Evolutionary conservation across 345 rosid genomes (phyloP).

Genomic region (Odontarrhena argentea): DNA sequence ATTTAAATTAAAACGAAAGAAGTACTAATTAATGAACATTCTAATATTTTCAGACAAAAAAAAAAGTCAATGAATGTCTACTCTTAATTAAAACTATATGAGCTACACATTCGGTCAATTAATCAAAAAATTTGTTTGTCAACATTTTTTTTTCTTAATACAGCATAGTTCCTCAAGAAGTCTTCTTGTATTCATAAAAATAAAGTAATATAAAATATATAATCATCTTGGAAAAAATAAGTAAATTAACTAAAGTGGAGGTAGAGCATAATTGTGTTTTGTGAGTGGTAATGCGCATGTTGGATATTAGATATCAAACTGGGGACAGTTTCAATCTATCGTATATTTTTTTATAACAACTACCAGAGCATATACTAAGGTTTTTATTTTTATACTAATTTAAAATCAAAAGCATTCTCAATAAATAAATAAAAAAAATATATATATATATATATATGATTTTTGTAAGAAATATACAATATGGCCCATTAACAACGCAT

Average conservation of each 20-base stretch:
- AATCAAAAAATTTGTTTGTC: not conserved
- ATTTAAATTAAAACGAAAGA: too few relatives aligned
- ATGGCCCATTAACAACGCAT: conserved; percentile 25
- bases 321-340: conserved; percentile 30
- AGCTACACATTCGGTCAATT: not conserved
- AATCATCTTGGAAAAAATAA: not conserved
- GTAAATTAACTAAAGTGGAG: conserved; percentile 17
- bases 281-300: conserved; percentile 40
- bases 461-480: not conserved
- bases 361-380: conserved; percentile 34
- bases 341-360: conserved; percentile 11
- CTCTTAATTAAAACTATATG: not conserved
- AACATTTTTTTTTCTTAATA: not conserved
- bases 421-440: not conserved
- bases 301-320: conserved; percentile 27
- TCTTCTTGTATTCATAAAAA: conserved; percentile 18
- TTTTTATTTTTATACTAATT: not conserved
- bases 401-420: conserved; percentile 6
- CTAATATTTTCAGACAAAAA: too few relatives aligned
- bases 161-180: not conserved
- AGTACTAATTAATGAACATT: too few relatives aligned
- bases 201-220: not conserved
- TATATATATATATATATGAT: not conserved
- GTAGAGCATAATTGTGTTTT: conserved; percentile 34
- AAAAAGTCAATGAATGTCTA: not conserved